Percentiles rank a stretch among this genome's conserved stretches.
These are phyloP conservation scores for Chenopodium suecicum DNA, from an alignment of 148 eudicot species.

Conservation along the genomic window DNA sequence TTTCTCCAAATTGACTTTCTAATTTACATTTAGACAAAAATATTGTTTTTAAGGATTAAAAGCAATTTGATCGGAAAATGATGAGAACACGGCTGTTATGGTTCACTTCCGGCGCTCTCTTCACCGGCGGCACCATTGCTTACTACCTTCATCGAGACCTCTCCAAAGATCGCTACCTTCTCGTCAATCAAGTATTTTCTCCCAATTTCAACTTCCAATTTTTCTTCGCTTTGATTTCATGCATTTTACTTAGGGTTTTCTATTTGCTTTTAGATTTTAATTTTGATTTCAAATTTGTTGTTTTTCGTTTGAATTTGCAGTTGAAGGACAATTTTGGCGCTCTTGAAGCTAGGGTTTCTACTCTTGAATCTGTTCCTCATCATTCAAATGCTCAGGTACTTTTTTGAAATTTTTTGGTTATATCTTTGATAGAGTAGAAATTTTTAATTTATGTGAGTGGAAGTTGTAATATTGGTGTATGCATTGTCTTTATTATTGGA, in stretches of 20 bases:
- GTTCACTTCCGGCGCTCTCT: conserved; percentile 27
- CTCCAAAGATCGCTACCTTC: conserved; percentile 23
- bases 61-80: conserved; percentile 15
- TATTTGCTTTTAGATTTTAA: neutral
- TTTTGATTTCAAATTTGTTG: neutral
- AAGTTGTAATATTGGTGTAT: neutral
- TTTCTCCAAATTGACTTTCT: too few relatives aligned
- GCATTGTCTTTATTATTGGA: neutral
- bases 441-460: neutral
- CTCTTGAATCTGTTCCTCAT: conserved; percentile 25
- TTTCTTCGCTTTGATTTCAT: neutral
- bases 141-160: conserved; percentile 28
- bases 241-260: neutral
- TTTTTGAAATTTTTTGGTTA: neutral
- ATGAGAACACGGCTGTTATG: conserved; percentile 33
- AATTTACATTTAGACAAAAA: too few relatives aligned
- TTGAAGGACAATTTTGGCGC: conserved; percentile 34
- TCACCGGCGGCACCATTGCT: conserved; percentile 24
- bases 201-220: neutral
- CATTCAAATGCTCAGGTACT: conserved; percentile 22
- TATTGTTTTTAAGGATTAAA: too few relatives aligned
- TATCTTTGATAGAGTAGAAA: neutral
- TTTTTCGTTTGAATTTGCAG: conserved; percentile 13
- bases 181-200: conserved; percentile 20
- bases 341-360: conserved; percentile 26